These are phyloP conservation scores for Tilletia walkeri DNA, from an alignment of 1,284 basidiomycete species.

Conservation along the genomic window DNA sequence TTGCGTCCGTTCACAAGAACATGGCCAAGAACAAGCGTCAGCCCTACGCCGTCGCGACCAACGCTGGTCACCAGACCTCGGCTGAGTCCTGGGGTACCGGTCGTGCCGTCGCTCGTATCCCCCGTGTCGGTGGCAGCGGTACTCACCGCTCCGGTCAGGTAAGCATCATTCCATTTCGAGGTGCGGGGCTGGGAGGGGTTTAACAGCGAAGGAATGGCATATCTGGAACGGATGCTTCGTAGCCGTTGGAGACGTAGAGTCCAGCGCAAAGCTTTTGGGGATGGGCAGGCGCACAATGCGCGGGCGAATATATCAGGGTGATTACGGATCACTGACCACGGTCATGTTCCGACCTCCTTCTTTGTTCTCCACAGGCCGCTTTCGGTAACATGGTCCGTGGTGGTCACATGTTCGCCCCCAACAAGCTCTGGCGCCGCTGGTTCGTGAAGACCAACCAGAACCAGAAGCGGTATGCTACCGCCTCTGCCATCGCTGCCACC, in stretches of 20 bases:
- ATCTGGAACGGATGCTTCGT: too few species aligned
- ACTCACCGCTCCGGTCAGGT: slow-evolving; percentile 93
- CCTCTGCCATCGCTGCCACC: slow-evolving; percentile 95
- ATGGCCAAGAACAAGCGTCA: slow-evolving; percentile 98
- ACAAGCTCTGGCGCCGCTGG: slow-evolving; percentile 99
- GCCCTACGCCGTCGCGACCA: slow-evolving; percentile 92
- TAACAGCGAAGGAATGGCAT: too few species aligned
- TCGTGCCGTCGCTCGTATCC: slow-evolving; percentile 99
- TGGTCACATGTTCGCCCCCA: slow-evolving; percentile 99
- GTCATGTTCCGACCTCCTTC: slow-evolving; percentile 14
- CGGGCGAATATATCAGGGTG: too few species aligned
- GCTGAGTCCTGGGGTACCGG: slow-evolving; percentile 99
- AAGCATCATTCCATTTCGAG: background rate
- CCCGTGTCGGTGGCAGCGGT: slow-evolving; percentile 98
- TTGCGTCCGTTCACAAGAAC: slow-evolving; percentile 97
- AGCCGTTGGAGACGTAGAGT: too few species aligned
- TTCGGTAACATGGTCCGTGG: slow-evolving; percentile 73
- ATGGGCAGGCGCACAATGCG: too few species aligned
- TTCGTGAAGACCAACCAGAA: slow-evolving; percentile 99
- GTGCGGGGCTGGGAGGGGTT: background rate
- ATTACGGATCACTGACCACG: background rate
- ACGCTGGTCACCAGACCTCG: slow-evolving; percentile 98
- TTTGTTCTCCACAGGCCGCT: slow-evolving; percentile 67
- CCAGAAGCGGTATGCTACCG: slow-evolving; percentile 96
- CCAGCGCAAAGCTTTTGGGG: too few species aligned